Conservation (phyloP, 2,329 filamentous ascomycete species). For the Escovopsis sp. region DNA sequence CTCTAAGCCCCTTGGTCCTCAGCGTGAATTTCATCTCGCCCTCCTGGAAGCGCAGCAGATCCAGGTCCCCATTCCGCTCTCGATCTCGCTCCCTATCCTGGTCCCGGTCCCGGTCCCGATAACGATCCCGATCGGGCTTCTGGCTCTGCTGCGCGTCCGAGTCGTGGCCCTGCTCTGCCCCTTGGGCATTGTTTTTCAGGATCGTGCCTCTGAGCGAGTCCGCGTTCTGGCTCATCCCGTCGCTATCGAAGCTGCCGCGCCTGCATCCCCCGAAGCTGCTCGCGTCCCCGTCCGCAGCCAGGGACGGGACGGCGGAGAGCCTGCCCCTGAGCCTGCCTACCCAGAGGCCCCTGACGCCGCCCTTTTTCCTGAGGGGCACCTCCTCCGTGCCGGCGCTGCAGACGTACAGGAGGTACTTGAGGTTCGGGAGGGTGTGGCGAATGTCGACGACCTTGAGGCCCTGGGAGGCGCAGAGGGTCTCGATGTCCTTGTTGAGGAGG, state of each 20-base stretch:
- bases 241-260: slow-evolving; percentile 30
- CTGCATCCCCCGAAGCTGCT: slow-evolving; percentile 26
- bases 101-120: background rate
- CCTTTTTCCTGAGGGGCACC: slow-evolving; percentile 45
- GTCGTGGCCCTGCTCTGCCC: slow-evolving; percentile 4
- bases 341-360: slow-evolving; percentile 45
- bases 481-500: slow-evolving; percentile 90
- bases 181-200: slow-evolving; percentile 11
- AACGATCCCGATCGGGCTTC: background rate
- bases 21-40: slow-evolving; percentile 32
- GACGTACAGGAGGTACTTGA: slow-evolving; percentile 85
- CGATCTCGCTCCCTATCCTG: too few relatives aligned
- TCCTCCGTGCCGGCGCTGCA: slow-evolving; percentile 63
- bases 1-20: slow-evolving; percentile 41
- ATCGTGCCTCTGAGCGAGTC: slow-evolving; percentile 27
- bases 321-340: slow-evolving; percentile 30
- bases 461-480: slow-evolving; percentile 48
- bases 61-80: slow-evolving; percentile 12
- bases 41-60: slow-evolving; percentile 31
- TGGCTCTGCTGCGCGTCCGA: background rate
- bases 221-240: slow-evolving; percentile 22
- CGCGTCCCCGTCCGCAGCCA: slow-evolving; percentile 13
- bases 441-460: slow-evolving; percentile 76
- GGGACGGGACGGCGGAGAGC: slow-evolving; percentile 15
- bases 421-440: slow-evolving; percentile 78